Conservation (phyloP, 805 yeast genomes). For the Suhomyces canberraensis region DNA sequence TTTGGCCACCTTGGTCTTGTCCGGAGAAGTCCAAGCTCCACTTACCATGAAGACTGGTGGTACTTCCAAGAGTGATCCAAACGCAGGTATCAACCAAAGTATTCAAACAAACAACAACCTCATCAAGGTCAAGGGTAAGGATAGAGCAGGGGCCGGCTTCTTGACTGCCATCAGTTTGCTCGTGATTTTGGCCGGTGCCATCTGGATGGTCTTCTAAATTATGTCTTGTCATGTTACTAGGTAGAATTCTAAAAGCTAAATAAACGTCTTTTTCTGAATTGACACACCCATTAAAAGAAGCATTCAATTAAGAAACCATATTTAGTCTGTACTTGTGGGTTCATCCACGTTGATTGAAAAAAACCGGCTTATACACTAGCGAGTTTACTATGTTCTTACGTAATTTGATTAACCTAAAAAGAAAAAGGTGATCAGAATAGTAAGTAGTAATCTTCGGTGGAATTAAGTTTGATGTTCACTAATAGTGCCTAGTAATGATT, state of each 20-base stretch:
- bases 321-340: too few species aligned
- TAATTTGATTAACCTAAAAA: too few species aligned
- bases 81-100: slow-evolving; percentile 50
- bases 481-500: too few species aligned
- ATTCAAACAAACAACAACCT: slow-evolving; percentile 38
- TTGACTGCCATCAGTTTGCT: slow-evolving; percentile 73
- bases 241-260: background rate
- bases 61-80: slow-evolving; percentile 28
- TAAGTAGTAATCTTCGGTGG: too few species aligned
- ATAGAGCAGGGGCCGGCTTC: slow-evolving; percentile 84
- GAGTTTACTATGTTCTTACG: too few species aligned
- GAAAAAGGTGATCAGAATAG: too few species aligned
- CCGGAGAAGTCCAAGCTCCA: slow-evolving; percentile 33
- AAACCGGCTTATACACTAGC: too few species aligned
- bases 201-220: slow-evolving; percentile 79
- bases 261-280: background rate
- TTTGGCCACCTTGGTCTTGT: slow-evolving; percentile 42
- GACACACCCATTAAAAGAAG: too few species aligned
- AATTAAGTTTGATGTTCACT: too few species aligned
- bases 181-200: slow-evolving; percentile 57
- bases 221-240: background rate
- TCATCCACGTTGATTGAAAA: too few species aligned
- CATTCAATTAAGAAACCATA: too few species aligned
- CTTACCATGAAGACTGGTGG: slow-evolving; percentile 36
- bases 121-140: slow-evolving; percentile 49